Percentiles rank a stretch among this genome's conserved stretches.
Conservation (phyloP, 495 filamentous ascomycete species). For the Lepraria neglecta region DNA sequence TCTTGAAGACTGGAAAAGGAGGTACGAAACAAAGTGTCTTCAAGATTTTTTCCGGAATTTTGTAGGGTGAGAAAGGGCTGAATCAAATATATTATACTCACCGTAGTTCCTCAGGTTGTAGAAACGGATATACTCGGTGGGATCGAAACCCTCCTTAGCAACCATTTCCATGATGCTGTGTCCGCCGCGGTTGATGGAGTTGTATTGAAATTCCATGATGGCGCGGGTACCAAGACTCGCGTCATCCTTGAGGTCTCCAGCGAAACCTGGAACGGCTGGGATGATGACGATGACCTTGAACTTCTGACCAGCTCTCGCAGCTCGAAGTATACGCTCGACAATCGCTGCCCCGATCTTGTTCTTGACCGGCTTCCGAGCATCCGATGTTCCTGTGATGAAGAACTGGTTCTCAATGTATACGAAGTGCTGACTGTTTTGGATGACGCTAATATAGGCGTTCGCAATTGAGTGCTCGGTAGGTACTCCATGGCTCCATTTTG, state of each 20-base stretch:
- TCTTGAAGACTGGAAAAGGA: not conserved
- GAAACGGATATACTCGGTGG: conserved; percentile 80
- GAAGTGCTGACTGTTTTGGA: conserved; percentile 72
- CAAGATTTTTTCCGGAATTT: too few species aligned
- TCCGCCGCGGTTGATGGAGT: conserved; percentile 82
- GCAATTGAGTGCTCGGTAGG: conserved; percentile 76
- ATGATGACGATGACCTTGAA: conserved; percentile 85
- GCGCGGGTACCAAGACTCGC: conserved; percentile 78
- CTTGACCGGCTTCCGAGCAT: conserved; percentile 68
- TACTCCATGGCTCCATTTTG: conserved; percentile 67
- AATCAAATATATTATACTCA: not conserved
- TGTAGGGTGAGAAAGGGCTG: too few species aligned
- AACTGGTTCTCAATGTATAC: conserved; percentile 98
- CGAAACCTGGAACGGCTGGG: conserved; percentile 83
- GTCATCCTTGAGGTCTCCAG: conserved; percentile 76
- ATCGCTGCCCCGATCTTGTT: conserved; percentile 88
- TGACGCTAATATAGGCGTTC: conserved; percentile 80
- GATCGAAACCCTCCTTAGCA: conserved; percentile 62
- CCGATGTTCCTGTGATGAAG: conserved; percentile 86
- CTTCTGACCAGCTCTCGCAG: conserved; percentile 60
- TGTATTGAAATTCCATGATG: conserved; percentile 95
- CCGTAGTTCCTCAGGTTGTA: conserved; percentile 90
- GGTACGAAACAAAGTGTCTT: not conserved
- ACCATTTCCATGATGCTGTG: conserved; percentile 79
- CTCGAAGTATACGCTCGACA: conserved; percentile 78